Percentiles rank a stretch among this genome's conserved stretches.
Evolutionary conservation across 2,329 filamentous ascomycete species (phyloP).

Genomic region (Metarhizium robertsii): DNA sequence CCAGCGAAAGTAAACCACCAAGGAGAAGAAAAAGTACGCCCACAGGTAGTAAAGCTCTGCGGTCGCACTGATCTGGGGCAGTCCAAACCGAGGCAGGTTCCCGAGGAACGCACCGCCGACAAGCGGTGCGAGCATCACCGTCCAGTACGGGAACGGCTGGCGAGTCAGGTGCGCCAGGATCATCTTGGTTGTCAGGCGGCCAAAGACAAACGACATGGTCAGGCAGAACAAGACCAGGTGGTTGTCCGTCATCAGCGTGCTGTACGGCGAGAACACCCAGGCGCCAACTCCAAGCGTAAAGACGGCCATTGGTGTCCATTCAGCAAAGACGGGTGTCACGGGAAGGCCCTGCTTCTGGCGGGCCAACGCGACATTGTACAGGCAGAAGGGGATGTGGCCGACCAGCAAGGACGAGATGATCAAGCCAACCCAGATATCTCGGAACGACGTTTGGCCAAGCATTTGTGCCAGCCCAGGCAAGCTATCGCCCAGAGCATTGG

Average conservation of each 20-base stretch:
- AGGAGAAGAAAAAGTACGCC: slow-evolving; percentile 72
- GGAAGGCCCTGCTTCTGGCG: slow-evolving; percentile 64
- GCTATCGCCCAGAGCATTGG: slow-evolving; percentile 51
- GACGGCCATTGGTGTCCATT: slow-evolving; percentile 86
- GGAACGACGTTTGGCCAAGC: slow-evolving; percentile 64
- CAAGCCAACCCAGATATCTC: slow-evolving; percentile 78
- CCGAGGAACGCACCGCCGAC: slow-evolving; percentile 74
- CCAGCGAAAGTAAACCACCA: slow-evolving; percentile 87
- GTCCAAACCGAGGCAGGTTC: slow-evolving; percentile 71
- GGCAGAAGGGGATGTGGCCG: slow-evolving; percentile 79
- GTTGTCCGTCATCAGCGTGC: slow-evolving; percentile 71
- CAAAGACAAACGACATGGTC: slow-evolving; percentile 94
- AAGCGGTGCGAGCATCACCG: slow-evolving; percentile 78
- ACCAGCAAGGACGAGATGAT: slow-evolving; percentile 56
- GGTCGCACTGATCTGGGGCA: slow-evolving; percentile 54
- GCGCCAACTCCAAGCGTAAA: slow-evolving; percentile 66
- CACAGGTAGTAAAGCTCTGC: slow-evolving; percentile 75
- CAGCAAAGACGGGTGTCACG: slow-evolving; percentile 73
- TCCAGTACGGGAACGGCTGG: slow-evolving; percentile 96
- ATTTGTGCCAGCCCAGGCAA: slow-evolving; percentile 44
- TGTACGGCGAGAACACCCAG: slow-evolving; percentile 88
- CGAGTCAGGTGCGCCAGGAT: slow-evolving; percentile 90
- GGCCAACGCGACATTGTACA: slow-evolving; percentile 74
- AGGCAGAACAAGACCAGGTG: slow-evolving; percentile 86
- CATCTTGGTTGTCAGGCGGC: slow-evolving; percentile 97